Conservation (phyloP, 768 basidiomycete species). For the Leccinum ochraceum region DNA sequence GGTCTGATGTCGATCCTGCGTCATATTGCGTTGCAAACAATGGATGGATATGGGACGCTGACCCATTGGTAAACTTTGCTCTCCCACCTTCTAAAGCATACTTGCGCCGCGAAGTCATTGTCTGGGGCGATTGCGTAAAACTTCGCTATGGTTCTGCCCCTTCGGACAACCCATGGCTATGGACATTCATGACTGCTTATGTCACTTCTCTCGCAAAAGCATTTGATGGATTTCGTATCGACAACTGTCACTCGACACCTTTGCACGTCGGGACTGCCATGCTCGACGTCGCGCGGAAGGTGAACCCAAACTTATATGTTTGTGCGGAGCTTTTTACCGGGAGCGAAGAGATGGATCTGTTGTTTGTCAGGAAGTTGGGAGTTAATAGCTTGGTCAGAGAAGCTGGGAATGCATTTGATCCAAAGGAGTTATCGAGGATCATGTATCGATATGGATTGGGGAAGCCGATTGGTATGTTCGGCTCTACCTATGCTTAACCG, state of each 20-base stretch:
- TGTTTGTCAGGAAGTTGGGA: constrained; percentile 90
- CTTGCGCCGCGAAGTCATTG: constrained; percentile 93
- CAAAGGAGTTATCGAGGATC: constrained; percentile 87
- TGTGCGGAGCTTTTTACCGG: constrained; percentile 98
- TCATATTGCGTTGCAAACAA: constrained; percentile 92
- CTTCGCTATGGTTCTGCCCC: constrained; percentile 87
- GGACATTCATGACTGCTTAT: constrained; percentile 88
- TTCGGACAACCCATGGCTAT: constrained; percentile 88
- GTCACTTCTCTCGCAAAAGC: constrained; percentile 74
- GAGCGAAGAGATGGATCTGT: constrained; percentile 86
- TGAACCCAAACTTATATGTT: constrained; percentile 92
- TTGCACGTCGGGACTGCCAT: constrained; percentile 93
- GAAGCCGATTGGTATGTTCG: constrained; percentile 80
- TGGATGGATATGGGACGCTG: constrained; percentile 98
- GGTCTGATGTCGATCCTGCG: constrained; percentile 49
- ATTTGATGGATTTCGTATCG: constrained; percentile 97
- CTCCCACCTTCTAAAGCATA: constrained; percentile 91
- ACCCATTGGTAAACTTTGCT: constrained; percentile 94
- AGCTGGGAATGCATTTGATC: constrained; percentile 87
- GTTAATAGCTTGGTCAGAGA: constrained; percentile 94
- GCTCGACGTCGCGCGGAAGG: constrained; percentile 86
- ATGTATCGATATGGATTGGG: constrained; percentile 89
- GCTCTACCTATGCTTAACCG: not conserved
- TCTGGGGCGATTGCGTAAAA: constrained; percentile 98
- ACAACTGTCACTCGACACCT: constrained; percentile 98